Evolutionary conservation across 768 basidiomycete genomes (phyloP).

Genomic region (Boletus coccyginus): DNA sequence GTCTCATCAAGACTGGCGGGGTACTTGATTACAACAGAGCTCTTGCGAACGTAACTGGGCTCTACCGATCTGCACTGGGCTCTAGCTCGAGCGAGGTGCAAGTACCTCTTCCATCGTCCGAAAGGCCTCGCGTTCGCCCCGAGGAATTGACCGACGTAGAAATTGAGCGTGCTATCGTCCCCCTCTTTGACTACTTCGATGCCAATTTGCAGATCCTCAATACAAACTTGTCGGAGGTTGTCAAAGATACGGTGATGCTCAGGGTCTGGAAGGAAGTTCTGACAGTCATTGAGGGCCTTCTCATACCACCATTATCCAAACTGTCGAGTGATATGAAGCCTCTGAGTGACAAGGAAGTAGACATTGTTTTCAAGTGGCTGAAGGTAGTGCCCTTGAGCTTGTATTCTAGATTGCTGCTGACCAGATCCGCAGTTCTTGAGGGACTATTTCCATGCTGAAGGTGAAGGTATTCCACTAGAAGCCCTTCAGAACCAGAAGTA

Average conservation of each 20-base stretch:
- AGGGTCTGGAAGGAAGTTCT: slow-evolving; percentile 96
- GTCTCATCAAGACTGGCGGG: slow-evolving; percentile 63
- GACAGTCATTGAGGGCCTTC: slow-evolving; percentile 76
- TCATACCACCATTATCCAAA: slow-evolving; percentile 90
- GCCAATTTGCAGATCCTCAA: slow-evolving; percentile 89
- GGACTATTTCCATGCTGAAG: slow-evolving; percentile 93
- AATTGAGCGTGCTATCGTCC: slow-evolving; percentile 88
- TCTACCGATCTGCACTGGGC: slow-evolving; percentile 78
- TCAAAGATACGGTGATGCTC: slow-evolving; percentile 90
- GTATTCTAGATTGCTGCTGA: neutral
- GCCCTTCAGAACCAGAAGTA: slow-evolving; percentile 92
- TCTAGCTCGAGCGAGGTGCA: slow-evolving; percentile 66
- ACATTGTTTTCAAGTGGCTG: slow-evolving; percentile 98
- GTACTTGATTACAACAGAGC: slow-evolving; percentile 87
- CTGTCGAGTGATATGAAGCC: slow-evolving; percentile 87
- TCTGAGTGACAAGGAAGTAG: slow-evolving; percentile 92
- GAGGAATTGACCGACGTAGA: slow-evolving; percentile 89
- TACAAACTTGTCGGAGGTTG: slow-evolving; percentile 76
- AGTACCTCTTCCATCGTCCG: slow-evolving; percentile 67
- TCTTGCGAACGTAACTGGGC: slow-evolving; percentile 73
- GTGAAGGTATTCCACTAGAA: slow-evolving; percentile 86
- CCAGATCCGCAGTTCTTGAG: slow-evolving; percentile 66
- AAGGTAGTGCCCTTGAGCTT: slow-evolving; percentile 50
- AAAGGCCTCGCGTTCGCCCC: slow-evolving; percentile 75
- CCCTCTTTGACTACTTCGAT: slow-evolving; percentile 96